Conservation (phyloP, 352 stramenopile genomes). For the Globisporangium takayamanum region DNA sequence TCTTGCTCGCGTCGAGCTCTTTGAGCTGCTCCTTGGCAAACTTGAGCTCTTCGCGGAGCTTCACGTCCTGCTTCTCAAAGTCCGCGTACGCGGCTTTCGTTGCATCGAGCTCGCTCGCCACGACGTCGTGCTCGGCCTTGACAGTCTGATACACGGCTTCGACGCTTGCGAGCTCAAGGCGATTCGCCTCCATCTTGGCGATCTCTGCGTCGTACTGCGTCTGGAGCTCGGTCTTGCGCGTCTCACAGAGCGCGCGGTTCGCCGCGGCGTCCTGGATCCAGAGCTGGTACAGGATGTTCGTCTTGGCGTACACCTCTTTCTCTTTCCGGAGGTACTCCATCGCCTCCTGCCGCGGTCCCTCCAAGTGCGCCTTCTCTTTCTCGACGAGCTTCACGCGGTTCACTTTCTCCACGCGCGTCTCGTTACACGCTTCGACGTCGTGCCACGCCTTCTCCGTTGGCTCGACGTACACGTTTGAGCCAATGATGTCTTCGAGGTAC, state of each 20-base stretch:
- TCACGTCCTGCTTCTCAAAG: conserved; percentile 97
- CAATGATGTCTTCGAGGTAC: conserved; percentile 99
- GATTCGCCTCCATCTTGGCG: conserved; percentile 75
- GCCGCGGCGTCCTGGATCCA: conserved; percentile 78
- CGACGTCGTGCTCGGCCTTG: conserved; percentile 79
- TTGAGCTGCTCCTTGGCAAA: conserved; percentile 91
- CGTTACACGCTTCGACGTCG: conserved; percentile 92
- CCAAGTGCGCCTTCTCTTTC: conserved; percentile 94
- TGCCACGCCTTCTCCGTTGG: conserved; percentile 91
- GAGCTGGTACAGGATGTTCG: conserved; percentile 96
- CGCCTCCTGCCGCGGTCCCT: conserved; percentile 93
- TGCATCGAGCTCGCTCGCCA: conserved; percentile 81
- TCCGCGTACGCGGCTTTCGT: conserved; percentile 92
- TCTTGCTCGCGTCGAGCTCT: conserved; percentile 87
- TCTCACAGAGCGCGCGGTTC: conserved; percentile 67
- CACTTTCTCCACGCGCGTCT: conserved; percentile 91
- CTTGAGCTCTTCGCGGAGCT: conserved; percentile 97
- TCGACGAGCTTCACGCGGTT: conserved; percentile 98
- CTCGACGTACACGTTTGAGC: conserved; percentile 96
- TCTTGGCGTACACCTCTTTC: conserved; percentile 94
- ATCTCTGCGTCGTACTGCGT: conserved; percentile 68
- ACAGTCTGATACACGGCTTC: conserved; percentile 74
- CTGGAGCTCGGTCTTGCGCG: conserved; percentile 56
- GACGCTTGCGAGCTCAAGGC: conserved; percentile 74
- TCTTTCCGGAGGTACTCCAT: conserved; percentile 94